Conservation (phyloP, 805 yeast genomes). For the Nakazawaea anatomiae region DNA sequence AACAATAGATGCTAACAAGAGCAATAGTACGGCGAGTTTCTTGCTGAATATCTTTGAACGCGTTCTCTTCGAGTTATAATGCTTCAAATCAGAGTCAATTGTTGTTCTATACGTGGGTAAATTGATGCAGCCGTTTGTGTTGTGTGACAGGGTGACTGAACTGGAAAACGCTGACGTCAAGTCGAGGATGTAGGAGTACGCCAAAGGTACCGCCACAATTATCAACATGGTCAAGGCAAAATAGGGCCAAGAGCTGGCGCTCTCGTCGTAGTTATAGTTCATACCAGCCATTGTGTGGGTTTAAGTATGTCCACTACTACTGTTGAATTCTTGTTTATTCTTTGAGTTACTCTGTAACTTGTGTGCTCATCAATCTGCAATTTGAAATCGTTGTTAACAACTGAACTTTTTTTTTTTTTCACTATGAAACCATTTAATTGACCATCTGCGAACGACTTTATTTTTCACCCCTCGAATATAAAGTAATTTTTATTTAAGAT, state of each 20-base stretch:
- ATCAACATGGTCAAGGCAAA: slow-evolving; percentile 70
- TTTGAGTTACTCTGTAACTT: too few species aligned
- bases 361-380: too few species aligned
- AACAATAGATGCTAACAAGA: slow-evolving; percentile 61
- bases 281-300: slow-evolving; percentile 36
- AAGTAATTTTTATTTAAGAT: too few species aligned
- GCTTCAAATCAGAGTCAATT: slow-evolving; percentile 22
- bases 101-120: slow-evolving; percentile 27
- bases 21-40: slow-evolving; percentile 20
- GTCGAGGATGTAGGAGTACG: slow-evolving; percentile 27
- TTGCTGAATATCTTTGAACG: slow-evolving; percentile 30
- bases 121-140: slow-evolving; percentile 13
- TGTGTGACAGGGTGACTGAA: neutral
- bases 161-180: slow-evolving; percentile 15
- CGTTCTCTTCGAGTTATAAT: slow-evolving; percentile 21
- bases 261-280: slow-evolving; percentile 78
- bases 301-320: too few species aligned
- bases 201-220: slow-evolving; percentile 56
- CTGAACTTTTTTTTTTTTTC: too few species aligned
- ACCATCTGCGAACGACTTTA: too few species aligned
- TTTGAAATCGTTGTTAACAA: too few species aligned
- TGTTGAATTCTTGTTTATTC: too few species aligned
- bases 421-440: too few species aligned
- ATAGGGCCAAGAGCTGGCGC: slow-evolving; percentile 90
- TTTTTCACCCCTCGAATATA: too few species aligned